These are phyloP conservation scores for Trichomonas vaginalis DNA, from an alignment of 208 protist genomes.

Conservation along the genomic window DNA sequence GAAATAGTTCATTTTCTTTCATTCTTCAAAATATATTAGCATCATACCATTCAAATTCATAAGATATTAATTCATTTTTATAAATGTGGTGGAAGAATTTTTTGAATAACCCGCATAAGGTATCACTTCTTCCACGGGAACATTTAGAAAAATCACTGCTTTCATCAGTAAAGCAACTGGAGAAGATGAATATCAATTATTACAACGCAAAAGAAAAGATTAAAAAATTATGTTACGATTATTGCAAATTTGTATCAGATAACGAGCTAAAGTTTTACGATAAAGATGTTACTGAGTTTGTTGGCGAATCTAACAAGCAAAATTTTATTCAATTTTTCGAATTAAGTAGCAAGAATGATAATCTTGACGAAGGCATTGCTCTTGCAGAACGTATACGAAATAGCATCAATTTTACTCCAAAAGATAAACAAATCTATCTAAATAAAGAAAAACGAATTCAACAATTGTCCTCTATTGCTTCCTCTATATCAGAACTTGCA, in stretches of 20 bases:
- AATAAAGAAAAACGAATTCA: not conserved
- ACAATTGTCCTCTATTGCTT: not conserved
- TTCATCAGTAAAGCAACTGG: not conserved
- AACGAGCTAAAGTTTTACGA: not conserved
- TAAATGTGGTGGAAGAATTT: not conserved
- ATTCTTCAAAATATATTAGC: too few relatives aligned
- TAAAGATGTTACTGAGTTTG: not conserved
- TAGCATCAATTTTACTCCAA: not conserved
- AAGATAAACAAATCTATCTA: not conserved
- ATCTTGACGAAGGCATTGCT: not conserved
- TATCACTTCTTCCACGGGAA: not conserved
- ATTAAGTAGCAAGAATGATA: not conserved
- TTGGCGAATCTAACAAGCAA: not conserved
- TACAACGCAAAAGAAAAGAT: not conserved
- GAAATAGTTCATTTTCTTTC: too few relatives aligned
- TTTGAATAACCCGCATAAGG: not conserved
- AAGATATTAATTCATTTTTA: too few relatives aligned
- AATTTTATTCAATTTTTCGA: not conserved
- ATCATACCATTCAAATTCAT: too few relatives aligned
- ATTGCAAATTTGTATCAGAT: not conserved
- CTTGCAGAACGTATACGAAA: not conserved
- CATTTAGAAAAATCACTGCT: not conserved
- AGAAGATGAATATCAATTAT: not conserved
- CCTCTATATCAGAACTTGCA: not conserved
- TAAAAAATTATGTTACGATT: not conserved